A percentile compares a stretch with the other conserved stretches of the same genome.
Evolutionary conservation across 2,329 filamentous ascomycete species (phyloP).

Genomic region (Sphaceloma murrayae): DNA sequence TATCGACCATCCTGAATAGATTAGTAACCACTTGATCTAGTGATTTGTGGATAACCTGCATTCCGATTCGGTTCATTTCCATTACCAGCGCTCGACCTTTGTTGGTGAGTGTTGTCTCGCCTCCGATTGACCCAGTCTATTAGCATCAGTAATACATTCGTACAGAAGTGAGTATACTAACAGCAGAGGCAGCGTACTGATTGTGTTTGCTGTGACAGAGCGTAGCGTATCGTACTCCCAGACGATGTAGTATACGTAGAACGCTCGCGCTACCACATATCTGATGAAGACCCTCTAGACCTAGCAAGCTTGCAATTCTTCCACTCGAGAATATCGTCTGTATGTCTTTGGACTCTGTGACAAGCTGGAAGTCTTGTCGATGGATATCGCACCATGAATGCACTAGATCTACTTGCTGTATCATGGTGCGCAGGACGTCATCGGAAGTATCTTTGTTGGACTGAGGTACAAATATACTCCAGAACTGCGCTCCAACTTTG

Average conservation of each 20-base stretch:
- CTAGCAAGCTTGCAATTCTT: background rate
- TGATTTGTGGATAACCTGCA: background rate
- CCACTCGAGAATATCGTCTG: background rate
- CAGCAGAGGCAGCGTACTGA: background rate
- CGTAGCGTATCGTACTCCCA: background rate
- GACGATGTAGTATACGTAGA: background rate
- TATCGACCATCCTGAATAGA: background rate
- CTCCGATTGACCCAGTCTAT: background rate
- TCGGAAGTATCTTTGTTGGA: background rate
- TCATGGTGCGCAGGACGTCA: background rate
- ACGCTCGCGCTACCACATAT: background rate
- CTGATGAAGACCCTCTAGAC: background rate
- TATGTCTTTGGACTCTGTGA: background rate
- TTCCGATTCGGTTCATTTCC: background rate
- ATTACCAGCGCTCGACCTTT: background rate
- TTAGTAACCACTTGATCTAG: background rate
- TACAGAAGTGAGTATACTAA: background rate
- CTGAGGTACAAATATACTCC: background rate
- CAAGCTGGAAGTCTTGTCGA: background rate
- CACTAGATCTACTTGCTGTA: background rate
- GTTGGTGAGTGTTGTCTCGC: background rate
- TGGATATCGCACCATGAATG: background rate
- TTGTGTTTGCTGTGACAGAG: background rate
- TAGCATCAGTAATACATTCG: background rate
- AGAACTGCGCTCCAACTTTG: background rate